Evolutionary conservation across 345 rosid species (phyloP).

Genomic region (Arabidopsis suecica): DNA sequence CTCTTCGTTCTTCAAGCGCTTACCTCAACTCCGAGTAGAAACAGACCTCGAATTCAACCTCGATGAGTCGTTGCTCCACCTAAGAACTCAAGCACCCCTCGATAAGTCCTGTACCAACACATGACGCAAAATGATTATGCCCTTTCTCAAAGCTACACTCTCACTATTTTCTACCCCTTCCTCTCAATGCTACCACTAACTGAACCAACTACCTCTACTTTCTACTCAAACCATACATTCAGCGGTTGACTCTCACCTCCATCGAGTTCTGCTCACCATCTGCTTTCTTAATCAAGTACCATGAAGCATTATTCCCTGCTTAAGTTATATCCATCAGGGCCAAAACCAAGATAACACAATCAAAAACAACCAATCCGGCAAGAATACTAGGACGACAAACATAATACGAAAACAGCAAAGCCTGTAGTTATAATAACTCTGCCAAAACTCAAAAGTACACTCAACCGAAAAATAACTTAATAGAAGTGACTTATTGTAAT

Average conservation of each 20-base stretch:
- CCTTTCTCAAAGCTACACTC: conserved; percentile 24
- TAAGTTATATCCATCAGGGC: conserved; percentile 15
- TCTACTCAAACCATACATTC: conserved; percentile 60
- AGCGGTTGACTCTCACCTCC: conserved; percentile 51
- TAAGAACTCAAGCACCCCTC: conserved; percentile 24
- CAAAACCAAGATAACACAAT: conserved; percentile 24
- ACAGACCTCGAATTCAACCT: background rate
- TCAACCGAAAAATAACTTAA: conserved; percentile 48
- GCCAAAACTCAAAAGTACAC: conserved; percentile 69
- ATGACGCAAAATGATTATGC: conserved; percentile 72
- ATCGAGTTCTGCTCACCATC: conserved; percentile 40
- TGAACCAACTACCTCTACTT: conserved; percentile 63
- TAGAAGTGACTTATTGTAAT: conserved; percentile 61
- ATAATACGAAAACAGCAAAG: conserved; percentile 32
- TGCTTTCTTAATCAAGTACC: conserved; percentile 29
- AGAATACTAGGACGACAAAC: conserved; percentile 19
- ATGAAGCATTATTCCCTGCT: conserved; percentile 17
- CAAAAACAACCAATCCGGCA: conserved; percentile 6
- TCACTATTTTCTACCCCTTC: conserved; percentile 25
- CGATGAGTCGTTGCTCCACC: conserved; percentile 17
- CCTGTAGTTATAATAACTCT: conserved; percentile 57
- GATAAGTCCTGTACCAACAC: conserved; percentile 53
- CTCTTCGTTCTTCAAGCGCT: conserved; percentile 10
- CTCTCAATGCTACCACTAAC: conserved; percentile 46
- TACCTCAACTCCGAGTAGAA: conserved; percentile 32